Evolutionary conservation across 2,329 filamentous ascomycete genomes (phyloP).

Genomic region (Cytospora piceicola): DNA sequence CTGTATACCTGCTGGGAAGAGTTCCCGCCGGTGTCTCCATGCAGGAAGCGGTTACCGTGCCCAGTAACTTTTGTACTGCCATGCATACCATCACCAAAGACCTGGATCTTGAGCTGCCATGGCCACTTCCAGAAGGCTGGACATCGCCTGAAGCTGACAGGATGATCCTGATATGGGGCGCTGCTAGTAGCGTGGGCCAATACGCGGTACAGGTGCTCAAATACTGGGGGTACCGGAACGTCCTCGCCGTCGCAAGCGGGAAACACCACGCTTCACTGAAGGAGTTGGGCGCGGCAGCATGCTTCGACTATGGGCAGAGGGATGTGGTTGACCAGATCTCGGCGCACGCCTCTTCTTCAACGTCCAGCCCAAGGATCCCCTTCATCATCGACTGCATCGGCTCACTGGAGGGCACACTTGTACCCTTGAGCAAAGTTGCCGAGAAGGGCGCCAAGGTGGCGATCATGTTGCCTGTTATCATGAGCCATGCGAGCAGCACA

Average conservation of each 20-base stretch:
- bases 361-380: conserved; percentile 41
- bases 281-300: conserved; percentile 48
- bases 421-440: conserved; percentile 55
- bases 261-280: conserved; percentile 50
- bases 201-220: conserved; percentile 54
- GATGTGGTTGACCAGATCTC: conserved; percentile 44
- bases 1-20: conserved; percentile 53
- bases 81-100: conserved; percentile 58
- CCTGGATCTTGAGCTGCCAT: conserved; percentile 57
- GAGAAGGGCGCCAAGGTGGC: conserved; percentile 55
- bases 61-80: conserved; percentile 62
- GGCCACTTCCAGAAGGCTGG: conserved; percentile 54
- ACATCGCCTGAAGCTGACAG: conserved; percentile 40
- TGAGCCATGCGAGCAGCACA: conserved; percentile 53
- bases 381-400: conserved; percentile 62
- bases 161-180: conserved; percentile 56
- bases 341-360: conserved; percentile 32
- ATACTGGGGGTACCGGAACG: conserved; percentile 55
- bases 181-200: conserved; percentile 55
- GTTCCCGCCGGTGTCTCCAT: conserved; percentile 47
- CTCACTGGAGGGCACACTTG: conserved; percentile 50
- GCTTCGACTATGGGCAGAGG: conserved; percentile 52
- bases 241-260: conserved; percentile 53
- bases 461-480: conserved; percentile 62
- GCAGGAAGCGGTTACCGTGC: conserved; percentile 55